phyloP scores from a whole-genome alignment of 1,284 basidiomycete species.

The Trichosporon coremiiforme region DNA sequence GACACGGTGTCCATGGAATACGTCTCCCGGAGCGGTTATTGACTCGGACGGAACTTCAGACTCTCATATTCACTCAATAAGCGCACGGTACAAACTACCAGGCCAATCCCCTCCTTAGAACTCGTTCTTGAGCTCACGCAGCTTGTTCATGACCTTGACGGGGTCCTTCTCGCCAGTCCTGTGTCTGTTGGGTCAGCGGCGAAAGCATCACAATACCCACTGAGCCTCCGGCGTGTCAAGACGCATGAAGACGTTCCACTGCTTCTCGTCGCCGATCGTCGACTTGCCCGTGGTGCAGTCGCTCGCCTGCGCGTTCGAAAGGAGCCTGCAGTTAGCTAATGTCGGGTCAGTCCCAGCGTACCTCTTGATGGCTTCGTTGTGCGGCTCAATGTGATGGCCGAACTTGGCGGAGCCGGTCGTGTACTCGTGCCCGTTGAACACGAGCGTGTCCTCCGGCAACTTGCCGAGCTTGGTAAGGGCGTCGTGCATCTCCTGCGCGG shows the following conservation, averaged over 20 bases:
- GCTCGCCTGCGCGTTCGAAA: constrained; percentile 45
- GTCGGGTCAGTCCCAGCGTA: constrained; percentile 28
- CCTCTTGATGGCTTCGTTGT: constrained; percentile 51
- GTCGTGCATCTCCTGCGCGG: constrained; percentile 77
- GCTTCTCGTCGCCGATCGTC: constrained; percentile 61
- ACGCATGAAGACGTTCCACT: constrained; percentile 60
- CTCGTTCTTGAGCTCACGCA: constrained; percentile 82
- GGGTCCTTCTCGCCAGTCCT: constrained; percentile 57
- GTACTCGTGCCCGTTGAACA: constrained; percentile 93
- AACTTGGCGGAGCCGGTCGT: constrained; percentile 65
- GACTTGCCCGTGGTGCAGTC: constrained; percentile 54
- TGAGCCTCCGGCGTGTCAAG: constrained; percentile 48
- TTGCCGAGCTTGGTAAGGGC: constrained; percentile 74
- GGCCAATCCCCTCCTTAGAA: constrained; percentile 53
- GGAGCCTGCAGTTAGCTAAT: constrained; percentile 34
- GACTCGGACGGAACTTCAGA: not conserved
- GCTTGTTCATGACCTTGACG: constrained; percentile 67
- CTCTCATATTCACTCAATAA: not conserved
- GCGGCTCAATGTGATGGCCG: constrained; percentile 49
- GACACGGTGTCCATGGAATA: not conserved
- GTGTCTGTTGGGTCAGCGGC: constrained; percentile 58
- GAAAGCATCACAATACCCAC: too few species aligned
- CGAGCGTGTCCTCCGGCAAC: constrained; percentile 77
- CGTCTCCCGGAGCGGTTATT: not conserved
- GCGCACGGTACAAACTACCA: not conserved